These are phyloP conservation scores for Vicia faba DNA, from an alignment of 306 rosid genomes.

Conservation along the genomic window DNA sequence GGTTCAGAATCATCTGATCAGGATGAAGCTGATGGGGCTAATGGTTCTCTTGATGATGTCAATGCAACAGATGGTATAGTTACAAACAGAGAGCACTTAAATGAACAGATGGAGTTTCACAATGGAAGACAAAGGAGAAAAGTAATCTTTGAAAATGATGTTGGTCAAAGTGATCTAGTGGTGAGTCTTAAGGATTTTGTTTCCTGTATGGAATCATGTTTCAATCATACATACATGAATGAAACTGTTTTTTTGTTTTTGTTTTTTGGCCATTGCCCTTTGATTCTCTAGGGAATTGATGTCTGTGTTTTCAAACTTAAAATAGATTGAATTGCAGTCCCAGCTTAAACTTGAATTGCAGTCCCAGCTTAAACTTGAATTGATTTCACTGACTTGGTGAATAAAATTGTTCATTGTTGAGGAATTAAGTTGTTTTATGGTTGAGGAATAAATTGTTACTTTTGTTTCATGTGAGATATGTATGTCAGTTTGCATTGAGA, in stretches of 20 bases:
- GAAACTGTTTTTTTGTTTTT: slow-evolving; percentile 22
- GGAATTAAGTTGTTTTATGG: background rate
- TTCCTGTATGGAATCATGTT: slow-evolving; percentile 16
- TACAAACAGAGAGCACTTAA: slow-evolving; percentile 42
- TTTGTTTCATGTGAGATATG: slow-evolving; percentile 30
- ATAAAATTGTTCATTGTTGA: background rate
- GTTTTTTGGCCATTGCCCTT: slow-evolving; percentile 22
- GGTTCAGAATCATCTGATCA: slow-evolving; percentile 57
- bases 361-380: background rate
- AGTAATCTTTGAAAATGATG: slow-evolving; percentile 64
- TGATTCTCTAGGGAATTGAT: slow-evolving; percentile 3
- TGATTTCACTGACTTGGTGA: background rate
- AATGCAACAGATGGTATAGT: slow-evolving; percentile 37
- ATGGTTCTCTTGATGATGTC: slow-evolving; percentile 44
- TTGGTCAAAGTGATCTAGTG: slow-evolving; percentile 53
- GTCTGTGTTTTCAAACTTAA: background rate
- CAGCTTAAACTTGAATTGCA: slow-evolving; percentile 7
- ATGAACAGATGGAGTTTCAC: slow-evolving; percentile 71
- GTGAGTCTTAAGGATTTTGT: slow-evolving; percentile 44
- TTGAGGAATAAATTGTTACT: background rate
- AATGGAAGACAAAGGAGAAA: slow-evolving; percentile 80
- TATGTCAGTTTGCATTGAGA: slow-evolving; percentile 18
- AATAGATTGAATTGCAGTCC: slow-evolving; percentile 2
- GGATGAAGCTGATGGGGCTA: slow-evolving; percentile 44
- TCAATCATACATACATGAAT: background rate